Percentiles rank a stretch among this genome's conserved stretches.
Evolutionary conservation across 2,329 filamentous ascomycete genomes (phyloP).

Genomic region (Apiospora kogelbergensis): DNA sequence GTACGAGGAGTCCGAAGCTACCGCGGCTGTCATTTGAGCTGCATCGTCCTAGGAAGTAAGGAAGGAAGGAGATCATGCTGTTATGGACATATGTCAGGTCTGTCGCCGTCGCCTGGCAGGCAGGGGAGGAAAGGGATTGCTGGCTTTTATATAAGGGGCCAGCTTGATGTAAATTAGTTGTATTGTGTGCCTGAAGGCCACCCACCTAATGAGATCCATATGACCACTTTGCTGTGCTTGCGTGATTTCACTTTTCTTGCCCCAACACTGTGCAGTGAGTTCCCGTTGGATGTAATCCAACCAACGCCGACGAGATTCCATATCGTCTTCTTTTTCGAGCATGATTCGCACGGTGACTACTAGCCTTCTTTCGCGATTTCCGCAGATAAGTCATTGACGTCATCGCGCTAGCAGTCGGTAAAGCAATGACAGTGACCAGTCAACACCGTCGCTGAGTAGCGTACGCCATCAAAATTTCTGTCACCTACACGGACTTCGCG

Average conservation of each 20-base stretch:
- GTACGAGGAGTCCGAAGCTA: background rate
- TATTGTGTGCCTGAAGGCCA: background rate
- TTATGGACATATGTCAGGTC: too few relatives aligned
- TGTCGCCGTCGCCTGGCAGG: background rate
- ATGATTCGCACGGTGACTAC: background rate
- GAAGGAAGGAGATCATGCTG: background rate
- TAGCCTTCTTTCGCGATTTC: background rate
- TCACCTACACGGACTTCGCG: background rate
- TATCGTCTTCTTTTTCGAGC: background rate
- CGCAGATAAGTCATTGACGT: background rate
- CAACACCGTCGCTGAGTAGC: background rate
- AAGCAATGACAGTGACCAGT: background rate
- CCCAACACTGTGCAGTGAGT: too few relatives aligned
- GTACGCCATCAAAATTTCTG: too few relatives aligned
- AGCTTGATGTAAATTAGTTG: background rate
- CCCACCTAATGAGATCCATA: background rate
- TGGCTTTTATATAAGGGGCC: background rate
- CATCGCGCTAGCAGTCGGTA: background rate
- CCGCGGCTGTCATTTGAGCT: background rate
- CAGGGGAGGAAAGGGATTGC: background rate
- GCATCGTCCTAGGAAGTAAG: background rate
- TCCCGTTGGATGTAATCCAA: background rate
- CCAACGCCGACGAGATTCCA: background rate
- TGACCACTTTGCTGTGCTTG: too few relatives aligned
- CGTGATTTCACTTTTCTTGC: too few relatives aligned